Evolutionary conservation across 176 grass and related monocot genomes (phyloP).

Genomic region (Musa beccarii): DNA sequence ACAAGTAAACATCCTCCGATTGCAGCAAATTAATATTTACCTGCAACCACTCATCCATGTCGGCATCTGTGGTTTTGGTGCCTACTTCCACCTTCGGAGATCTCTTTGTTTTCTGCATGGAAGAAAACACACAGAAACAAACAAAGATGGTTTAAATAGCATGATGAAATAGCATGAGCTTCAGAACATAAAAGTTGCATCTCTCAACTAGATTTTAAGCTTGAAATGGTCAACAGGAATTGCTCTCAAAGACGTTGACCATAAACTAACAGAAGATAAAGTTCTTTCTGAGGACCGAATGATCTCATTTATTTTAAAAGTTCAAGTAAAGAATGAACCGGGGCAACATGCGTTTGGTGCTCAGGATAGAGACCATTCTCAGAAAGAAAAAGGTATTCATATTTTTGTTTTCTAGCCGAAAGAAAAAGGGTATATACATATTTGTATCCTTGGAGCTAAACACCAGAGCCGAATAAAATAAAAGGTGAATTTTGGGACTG

Average conservation of each 20-base stretch:
- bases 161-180: neutral
- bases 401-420: too few species aligned
- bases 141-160: neutral
- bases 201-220: neutral
- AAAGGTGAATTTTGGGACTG: too few species aligned
- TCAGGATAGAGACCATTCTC: too few species aligned
- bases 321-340: too few species aligned
- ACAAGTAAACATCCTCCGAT: neutral
- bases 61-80: slow-evolving; percentile 61
- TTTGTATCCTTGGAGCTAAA: too few species aligned
- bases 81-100: slow-evolving; percentile 78
- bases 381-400: too few species aligned
- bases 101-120: slow-evolving; percentile 73
- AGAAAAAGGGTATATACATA: too few species aligned
- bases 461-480: too few species aligned
- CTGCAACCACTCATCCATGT: slow-evolving; percentile 96
- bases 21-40: slow-evolving; percentile 19
- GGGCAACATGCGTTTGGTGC: too few species aligned
- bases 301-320: too few species aligned
- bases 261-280: neutral
- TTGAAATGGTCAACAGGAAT: neutral
- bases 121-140: neutral
- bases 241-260: neutral
- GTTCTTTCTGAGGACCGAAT: too few species aligned
- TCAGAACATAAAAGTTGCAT: neutral